Base-by-base conservation (phyloP, 2,329 filamentous ascomycete genomes). In the Ascocoryne sarcoides region DNA sequence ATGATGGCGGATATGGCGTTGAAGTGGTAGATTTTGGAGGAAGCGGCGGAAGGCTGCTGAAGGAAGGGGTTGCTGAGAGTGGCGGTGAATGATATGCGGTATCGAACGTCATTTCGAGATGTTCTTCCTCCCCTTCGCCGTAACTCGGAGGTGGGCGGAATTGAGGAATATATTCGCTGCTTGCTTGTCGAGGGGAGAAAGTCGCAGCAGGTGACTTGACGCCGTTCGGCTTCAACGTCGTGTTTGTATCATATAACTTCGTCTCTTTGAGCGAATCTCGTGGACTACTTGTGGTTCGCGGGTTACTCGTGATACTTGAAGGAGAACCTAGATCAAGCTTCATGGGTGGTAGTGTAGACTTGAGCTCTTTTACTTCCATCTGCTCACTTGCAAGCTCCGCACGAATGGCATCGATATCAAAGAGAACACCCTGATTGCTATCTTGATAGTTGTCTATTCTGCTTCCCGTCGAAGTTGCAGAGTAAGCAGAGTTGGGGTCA, bases 321-420 rank as follows among this genome's bases (percentile, higher is more conserved):
- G 42, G 36, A 26, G 43, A 36, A 15, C 37, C 38, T 3, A 81
- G 53, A 45, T 82, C 75, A 42, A 95, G 73, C 60, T 87, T 92
- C 74, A 95, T 93, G 0, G 89, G 86, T 33, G 90, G 89, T 17
- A 95, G 67, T 2, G 89, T 95, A 36, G 84, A 88, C 62, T 92
- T 75, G 44, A 95, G 75, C 64, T 96, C 85, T 57, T 79, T 82
- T 49, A 93, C 78, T 60, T 76, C 69, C 34, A 79, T 62, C 53
- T 54, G 50, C 32, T 62, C 54, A 32, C 45, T 58, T 28, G 85
- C 85, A 23, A 98, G 68, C 55, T 93, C 85, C 8, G 86, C 81
- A 36, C 86, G 75, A 49, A 98, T 96, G 10, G 92, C 92, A 54
- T 98, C 92, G 34, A 98, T 78, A 55, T 98, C 92, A 55, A 98